phyloP scores from a whole-genome alignment of 208 protist genomes.

The Wallacemonas sp. region DNA sequence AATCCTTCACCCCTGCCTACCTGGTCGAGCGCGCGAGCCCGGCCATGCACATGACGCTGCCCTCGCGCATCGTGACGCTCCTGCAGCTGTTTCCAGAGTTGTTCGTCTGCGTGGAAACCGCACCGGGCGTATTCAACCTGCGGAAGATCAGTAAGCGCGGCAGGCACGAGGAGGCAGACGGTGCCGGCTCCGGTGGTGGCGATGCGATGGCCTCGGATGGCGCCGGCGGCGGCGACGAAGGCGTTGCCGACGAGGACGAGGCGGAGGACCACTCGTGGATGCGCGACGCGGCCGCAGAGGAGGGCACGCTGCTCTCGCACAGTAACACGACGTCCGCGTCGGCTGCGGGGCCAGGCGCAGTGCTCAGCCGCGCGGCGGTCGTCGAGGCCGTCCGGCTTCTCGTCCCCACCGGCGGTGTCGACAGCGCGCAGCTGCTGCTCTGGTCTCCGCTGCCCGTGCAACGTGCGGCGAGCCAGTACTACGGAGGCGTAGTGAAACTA shows the following conservation, averaged over 20 bases:
- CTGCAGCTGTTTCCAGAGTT: slow-evolving; percentile 67
- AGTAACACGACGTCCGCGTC: background rate
- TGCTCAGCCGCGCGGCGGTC: slow-evolving; percentile 27
- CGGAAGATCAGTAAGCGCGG: slow-evolving; percentile 34
- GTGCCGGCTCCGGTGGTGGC: background rate
- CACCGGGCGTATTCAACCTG: slow-evolving; percentile 71
- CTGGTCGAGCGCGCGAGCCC: slow-evolving; percentile 74
- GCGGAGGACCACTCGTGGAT: slow-evolving; percentile 42
- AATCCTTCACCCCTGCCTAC: slow-evolving; percentile 55
- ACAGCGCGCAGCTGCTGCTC: slow-evolving; percentile 59
- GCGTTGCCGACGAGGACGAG: slow-evolving; percentile 2
- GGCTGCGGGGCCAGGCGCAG: slow-evolving; percentile 11
- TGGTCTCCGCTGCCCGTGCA: slow-evolving; percentile 75
- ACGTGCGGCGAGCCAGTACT: slow-evolving; percentile 63
- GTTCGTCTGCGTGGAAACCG: slow-evolving; percentile 74
- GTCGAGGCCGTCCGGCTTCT: slow-evolving; percentile 43
- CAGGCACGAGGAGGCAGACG: background rate
- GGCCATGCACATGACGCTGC: slow-evolving; percentile 72
- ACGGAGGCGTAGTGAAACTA: slow-evolving; percentile 59
- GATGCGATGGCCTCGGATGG: background rate
- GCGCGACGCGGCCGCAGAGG: slow-evolving; percentile 27
- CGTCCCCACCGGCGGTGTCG: slow-evolving; percentile 61
- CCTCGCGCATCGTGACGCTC: slow-evolving; percentile 62
- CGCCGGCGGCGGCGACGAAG: background rate
- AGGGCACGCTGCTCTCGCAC: slow-evolving; percentile 16